Evolutionary conservation across 192 early-diverging fungal species (phyloP), one percentile per base, ranked within the genome.

Genomic region (Coemansia erecta): DNA sequence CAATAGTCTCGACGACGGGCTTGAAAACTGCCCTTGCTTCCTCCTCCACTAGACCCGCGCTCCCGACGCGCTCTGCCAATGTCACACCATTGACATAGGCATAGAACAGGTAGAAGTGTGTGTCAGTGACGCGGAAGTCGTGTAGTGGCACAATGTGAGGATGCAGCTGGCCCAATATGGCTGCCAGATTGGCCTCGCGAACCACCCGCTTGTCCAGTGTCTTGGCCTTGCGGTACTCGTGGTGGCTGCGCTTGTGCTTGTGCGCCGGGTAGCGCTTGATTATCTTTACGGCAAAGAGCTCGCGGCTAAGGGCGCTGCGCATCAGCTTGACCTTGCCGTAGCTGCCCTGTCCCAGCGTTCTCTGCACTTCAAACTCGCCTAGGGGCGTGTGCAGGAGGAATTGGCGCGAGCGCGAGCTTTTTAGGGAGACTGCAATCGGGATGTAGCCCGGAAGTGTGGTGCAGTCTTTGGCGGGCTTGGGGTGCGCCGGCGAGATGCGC

Each of bases 281-380:
- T 23, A 82, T 82, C 55, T 82, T 82, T 26, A 82, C 81, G 0
- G 81, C 81, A 22, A 74, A 67, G n/a, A 70, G 71, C 66, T 73
- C 67, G 39, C 61, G 18, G 12, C 67, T 78, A 44, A 82, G 64
- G n/a, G 75, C 66, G 11, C 68, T 72, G 19, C 72, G 68, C 64
- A 78, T 75, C 24, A 82, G 72, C 56, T 78, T 77, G 53, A 82
- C 81, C 47, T 82, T 82, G 56, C 81, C 81, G 66, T 82, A 82
- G 68, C 75, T 78, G 43, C 81, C 81, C 50, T 77, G 75, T 3
- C 81, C 81, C 17, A 82, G 56, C 3, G 72, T 75, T 0, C 66
- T 50, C 22, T 61, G 48, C 0, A 82, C 55, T 35, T 78, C 68
- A 44, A 75, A 82, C 35, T 82, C 81, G 18, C 81, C 81, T 48